Percentiles rank a stretch among this genome's conserved stretches.
phyloP scores from a whole-genome alignment of 2,329 filamentous ascomycete species.

The Colletotrichum sansevieriae region DNA sequence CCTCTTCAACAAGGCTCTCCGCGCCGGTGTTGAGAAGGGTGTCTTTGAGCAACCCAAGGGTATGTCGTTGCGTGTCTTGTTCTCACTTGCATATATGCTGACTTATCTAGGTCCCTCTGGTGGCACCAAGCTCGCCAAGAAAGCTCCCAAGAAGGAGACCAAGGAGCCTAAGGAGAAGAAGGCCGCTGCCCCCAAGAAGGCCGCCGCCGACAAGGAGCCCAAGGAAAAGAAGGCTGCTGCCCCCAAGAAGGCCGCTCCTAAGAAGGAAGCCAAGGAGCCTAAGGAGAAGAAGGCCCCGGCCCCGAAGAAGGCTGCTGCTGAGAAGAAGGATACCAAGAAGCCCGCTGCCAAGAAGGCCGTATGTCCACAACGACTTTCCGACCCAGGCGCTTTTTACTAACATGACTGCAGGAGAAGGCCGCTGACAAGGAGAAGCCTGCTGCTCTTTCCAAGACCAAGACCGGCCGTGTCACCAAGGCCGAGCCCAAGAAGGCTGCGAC shows the following conservation, averaged over 20 bases:
- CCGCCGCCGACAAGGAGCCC: slow-evolving; percentile 75
- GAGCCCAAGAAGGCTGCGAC: slow-evolving; percentile 61
- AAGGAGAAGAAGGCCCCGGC: slow-evolving; percentile 62
- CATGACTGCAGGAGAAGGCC: slow-evolving; percentile 53
- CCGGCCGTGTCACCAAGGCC: slow-evolving; percentile 84
- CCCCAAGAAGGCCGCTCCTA: slow-evolving; percentile 60
- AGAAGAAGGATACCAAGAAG: slow-evolving; percentile 53
- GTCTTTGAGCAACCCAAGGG: slow-evolving; percentile 93
- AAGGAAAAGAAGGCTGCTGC: slow-evolving; percentile 68
- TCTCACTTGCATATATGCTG: slow-evolving; percentile 33
- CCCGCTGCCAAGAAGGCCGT: slow-evolving; percentile 49
- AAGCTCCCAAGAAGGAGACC: slow-evolving; percentile 59
- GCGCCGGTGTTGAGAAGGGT: slow-evolving; percentile 86
- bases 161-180: slow-evolving; percentile 51
- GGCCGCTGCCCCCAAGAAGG: slow-evolving; percentile 44
- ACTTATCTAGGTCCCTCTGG: slow-evolving; percentile 78
- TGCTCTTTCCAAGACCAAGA: slow-evolving; percentile 85
- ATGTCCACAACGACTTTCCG: slow-evolving; percentile 41
- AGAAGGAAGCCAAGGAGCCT: slow-evolving; percentile 59
- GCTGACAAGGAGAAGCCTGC: slow-evolving; percentile 78
- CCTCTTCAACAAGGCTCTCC: slow-evolving; percentile 89
- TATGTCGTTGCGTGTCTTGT: slow-evolving; percentile 58
- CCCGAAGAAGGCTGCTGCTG: slow-evolving; percentile 55
- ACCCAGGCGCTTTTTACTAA: slow-evolving; percentile 44
- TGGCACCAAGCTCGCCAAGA: slow-evolving; percentile 90